Evolutionary conservation across 148 eudicot species (phyloP), one percentile per base, ranked within the genome.

Genomic region (Arctostaphylos glauca): DNA sequence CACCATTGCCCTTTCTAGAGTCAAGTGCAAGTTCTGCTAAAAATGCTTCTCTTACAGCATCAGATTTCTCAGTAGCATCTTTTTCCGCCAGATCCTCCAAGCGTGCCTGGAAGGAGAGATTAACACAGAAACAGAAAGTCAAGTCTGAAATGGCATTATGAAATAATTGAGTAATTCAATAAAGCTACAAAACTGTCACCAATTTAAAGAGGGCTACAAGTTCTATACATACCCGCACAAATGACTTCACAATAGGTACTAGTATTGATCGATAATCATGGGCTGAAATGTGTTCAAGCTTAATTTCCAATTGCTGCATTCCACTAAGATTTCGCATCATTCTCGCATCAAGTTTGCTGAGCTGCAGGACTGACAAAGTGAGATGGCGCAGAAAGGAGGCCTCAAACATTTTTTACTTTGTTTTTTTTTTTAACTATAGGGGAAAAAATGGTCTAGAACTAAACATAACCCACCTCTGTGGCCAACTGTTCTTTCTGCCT

Each of bases 11-110:
- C 78, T 91, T 94, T 81, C 89, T 90, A 54, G 97, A 92, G 89
- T 96, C 98, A 84, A 88, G 95, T 64, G 96, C 99, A 88, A 97
- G 94, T 90, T 97, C 98, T 3, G 98, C 98, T 83, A 97, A 85
- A 87, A 97, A 91, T 74, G 98, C 98, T 88, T 97, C 97, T 87
- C 99, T 92, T 80, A 93, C 98, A 81, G 98, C 99, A 90, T 97
- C 98, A 78, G 99, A 97, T 90, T 97, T 97, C 87, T 90, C 93
- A 74, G 96, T 93, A 66, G 99, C 99, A 83, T 93, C 97, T 88
- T 93, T 97, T 84, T 94, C 97, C 1, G 98, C 95, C 73, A 94
- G 85, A 87, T 94, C 95, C 89, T 93, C 99, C 88, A 97, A 74
- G 74, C 79, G 94, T 81, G 94, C 97, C 99, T 97, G 84, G 49